Base-by-base conservation (phyloP, 257 asterid genomes). In the Galeopsis tetrahit region DNA sequence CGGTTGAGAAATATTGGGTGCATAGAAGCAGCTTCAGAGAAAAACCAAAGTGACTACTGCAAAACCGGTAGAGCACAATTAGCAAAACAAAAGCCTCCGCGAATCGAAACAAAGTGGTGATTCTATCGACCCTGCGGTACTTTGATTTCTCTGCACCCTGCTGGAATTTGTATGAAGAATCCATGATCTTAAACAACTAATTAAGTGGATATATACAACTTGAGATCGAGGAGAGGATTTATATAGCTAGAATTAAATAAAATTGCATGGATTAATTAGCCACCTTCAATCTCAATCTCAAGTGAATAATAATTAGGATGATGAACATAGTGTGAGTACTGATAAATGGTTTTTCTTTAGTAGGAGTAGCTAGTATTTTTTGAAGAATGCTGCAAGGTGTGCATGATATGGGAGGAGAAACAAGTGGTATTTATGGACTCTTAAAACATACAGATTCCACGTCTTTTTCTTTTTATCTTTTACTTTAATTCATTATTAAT, bases 361-460 rank as follows among this genome's bases (percentile, higher is more conserved):
- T 21, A 21, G 28, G 0, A 21, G 28, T 0, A 21, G 28, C 28
- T 21, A 21, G 28, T 21, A 34, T 28, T 6, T 2, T 51, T 14
- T 33, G 32, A 48, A 14, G 75, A 63, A 13, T 69, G 84, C 28
- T 21, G 28, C 28, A 21, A 21, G 82, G 14, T 55, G n/a, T 68
- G 51, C 38, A 57, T 69, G 69, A 74, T 21, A 21, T 21, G 28
- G 44, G 66, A 56, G 76, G 32, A 11, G 55, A 73, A 5, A 66
- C 35, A 6, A 66, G 35, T 43, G 48, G 66, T 79, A 84, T 82
- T 79, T 88, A 88, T 88, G 84, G 81, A 66, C 32, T 8, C 21
- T 8, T 48, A 43, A 2, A 13, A 31, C 63, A 66, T 35, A 32
- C n/a, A 72, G 69, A 79, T 83, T 81, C 78, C 40, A 53, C 34